Evolutionary conservation across 352 stramenopile genomes (phyloP), one percentile per base, ranked within the genome.

Genomic region (Globisporangium irregulare): DNA sequence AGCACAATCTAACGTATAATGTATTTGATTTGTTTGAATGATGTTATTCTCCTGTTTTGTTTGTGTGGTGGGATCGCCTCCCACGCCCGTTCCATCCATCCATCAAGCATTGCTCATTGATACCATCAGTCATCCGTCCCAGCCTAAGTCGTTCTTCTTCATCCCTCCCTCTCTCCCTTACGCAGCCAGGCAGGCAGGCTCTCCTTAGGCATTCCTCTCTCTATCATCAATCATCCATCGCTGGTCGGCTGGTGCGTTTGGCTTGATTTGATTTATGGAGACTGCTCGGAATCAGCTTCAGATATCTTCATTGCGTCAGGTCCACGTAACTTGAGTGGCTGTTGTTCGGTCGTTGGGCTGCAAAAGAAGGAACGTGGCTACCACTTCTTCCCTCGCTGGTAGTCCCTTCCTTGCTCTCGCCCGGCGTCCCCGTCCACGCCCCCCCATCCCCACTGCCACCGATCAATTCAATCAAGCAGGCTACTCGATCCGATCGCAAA

Each of bases 401-500:
- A 1, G 54, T 59, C 54, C 25, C 53, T 59, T 59, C 27, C 54
- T 57, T 57, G 50, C n/a, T n/a, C 15, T 15, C 25, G 4, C n/a
- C 5, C 0, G 18, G 27, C 25, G 54, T 34, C 54, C 54, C 25
- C 54, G 54, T 59, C 54, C 54, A 59, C 54, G 25, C 15, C 6
- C 24, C 7, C 54, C 53, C 53, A 59, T n/a, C n/a, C n/a, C n/a
- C n/a, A n/a, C n/a, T n/a, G n/a, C 24, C 53, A 34, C 22, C 53
- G 24, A 29, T 22, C 53, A 14, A 59, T 14, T n/a, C n/a, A n/a
- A n/a, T n/a, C n/a, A n/a, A n/a, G n/a, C n/a, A n/a, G n/a, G n/a
- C 24, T 12, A 58, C 10, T 12, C 48, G 50, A 56, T 56, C 50
- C 51, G 51, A 57, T 59, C 54, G 18, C 54, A 59, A 59, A 59